Evolutionary conservation across 1,284 basidiomycete species (phyloP), one percentile per base, ranked within the genome.

Genomic region (Lignosus rhinocerotis): DNA sequence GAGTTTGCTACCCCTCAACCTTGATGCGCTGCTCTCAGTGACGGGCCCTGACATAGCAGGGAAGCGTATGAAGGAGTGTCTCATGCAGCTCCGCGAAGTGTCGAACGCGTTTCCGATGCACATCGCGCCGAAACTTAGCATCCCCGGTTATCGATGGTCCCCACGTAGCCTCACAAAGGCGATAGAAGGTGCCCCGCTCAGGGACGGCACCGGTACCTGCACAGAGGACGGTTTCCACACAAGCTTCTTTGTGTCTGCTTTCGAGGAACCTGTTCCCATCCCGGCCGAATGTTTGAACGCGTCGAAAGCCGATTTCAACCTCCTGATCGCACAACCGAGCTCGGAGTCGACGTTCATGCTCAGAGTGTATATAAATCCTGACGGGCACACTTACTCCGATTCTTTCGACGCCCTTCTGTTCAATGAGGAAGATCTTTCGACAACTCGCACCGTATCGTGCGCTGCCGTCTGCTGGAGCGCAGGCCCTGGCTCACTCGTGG

Each of bases 1-100:
- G 10, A 42, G 57, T 17, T 51, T 62, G 17, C 54, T 62, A 4
- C 52, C 47, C 8, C 32, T 62, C 43, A 42, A 53, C 8, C 8
- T 53, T 5, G 46, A 45, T 25, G 39, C 43, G 21, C 53, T 61
- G 8, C 42, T 61, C 38, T 5, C 30, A 7, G 46, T 45, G 2
- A 30, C 43, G 14, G 31, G 36, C 16, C 42, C 42, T 8, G 49
- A 51, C 36, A 21, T 30, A 14, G 55, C 55, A 2, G 39, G 38
- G 34, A n/a, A 30, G n/a, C 55, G 55, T 12, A 51, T 56, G 19
- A 43, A 32, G 3, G 49, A 33, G 10, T 56, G 44, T 19, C 42
- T 56, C 17, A 19, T 56, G 12, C 49, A 51, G 43, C 21, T 45
- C 43, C 25, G 43, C 31, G 8, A 16, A 6, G 49, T 56, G 42